A percentile compares a stretch with the other conserved stretches of the same genome.
Evolutionary conservation across 192 early-diverging fungal genomes (phyloP).

Genomic region (Gamsiella multidivaricata): DNA sequence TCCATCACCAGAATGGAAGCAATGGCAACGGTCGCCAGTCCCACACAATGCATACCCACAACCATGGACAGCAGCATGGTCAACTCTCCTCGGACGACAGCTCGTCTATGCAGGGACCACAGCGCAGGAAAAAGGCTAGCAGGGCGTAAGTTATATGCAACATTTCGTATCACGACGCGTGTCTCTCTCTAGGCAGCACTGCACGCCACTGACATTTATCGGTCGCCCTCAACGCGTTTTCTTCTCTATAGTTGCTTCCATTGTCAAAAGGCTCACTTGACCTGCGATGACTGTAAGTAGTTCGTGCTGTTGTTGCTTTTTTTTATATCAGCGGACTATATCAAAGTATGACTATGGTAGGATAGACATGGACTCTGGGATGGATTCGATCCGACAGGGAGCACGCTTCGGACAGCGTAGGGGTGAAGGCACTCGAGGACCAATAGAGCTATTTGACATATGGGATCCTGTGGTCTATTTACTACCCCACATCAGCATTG

Average conservation of each 20-base stretch:
- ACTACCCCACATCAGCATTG: background rate
- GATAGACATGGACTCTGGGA: no score
- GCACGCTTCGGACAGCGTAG: no score
- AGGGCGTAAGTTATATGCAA: slow-evolving; percentile 52
- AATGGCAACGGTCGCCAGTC: slow-evolving; percentile 5
- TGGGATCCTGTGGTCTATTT: background rate
- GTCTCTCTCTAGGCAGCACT: no score
- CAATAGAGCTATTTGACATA: background rate
- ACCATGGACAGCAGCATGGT: slow-evolving; percentile 1
- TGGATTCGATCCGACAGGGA: no score
- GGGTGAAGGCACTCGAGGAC: background rate
- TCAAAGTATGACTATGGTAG: no score
- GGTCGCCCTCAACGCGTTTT: no score
- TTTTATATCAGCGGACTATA: background rate
- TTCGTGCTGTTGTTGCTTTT: background rate
- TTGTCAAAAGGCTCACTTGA: slow-evolving; percentile 82
- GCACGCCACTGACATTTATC: no score
- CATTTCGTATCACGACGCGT: no score
- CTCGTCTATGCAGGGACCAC: slow-evolving; percentile 2
- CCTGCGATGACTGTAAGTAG: slow-evolving; percentile 74
- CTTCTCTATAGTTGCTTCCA: slow-evolving; percentile 75
- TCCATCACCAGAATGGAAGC: slow-evolving; percentile 21
- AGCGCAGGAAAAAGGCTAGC: slow-evolving; percentile 64
- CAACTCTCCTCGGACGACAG: slow-evolving; percentile 17
- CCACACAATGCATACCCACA: slow-evolving; percentile 3